These are phyloP conservation scores for Calonectria montana DNA, from an alignment of 2,329 filamentous ascomycete genomes.

Conservation along the genomic window DNA sequence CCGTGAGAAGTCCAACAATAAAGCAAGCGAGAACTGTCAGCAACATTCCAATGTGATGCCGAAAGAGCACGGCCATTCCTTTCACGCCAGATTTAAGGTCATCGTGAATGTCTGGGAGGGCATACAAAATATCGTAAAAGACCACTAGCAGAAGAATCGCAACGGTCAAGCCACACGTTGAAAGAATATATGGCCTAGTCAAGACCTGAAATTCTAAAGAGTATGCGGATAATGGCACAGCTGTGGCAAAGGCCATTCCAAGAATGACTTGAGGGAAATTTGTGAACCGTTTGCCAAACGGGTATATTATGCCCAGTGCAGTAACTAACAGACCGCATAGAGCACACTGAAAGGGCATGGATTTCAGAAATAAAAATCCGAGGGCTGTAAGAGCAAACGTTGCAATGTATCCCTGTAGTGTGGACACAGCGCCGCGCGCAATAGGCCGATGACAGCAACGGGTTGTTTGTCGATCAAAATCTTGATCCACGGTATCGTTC, in stretches of 20 bases:
- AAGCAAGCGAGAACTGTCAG: conserved; percentile 14
- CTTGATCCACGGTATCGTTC: conserved; percentile 66
- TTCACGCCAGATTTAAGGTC: conserved; percentile 50
- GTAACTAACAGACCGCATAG: conserved; percentile 54
- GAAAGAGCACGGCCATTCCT: conserved; percentile 44
- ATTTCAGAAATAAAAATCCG: neutral
- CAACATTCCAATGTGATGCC: conserved; percentile 28
- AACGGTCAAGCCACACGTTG: conserved; percentile 31
- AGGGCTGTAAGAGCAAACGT: neutral
- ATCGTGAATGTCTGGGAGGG: conserved; percentile 49
- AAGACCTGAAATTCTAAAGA: conserved; percentile 29
- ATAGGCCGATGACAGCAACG: conserved; percentile 60
- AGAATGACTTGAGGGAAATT: conserved; percentile 65
- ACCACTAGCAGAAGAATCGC: conserved; percentile 43
- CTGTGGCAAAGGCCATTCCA: conserved; percentile 59
- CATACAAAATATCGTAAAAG: conserved; percentile 51
- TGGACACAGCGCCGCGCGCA: conserved; percentile 61
- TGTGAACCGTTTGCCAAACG: conserved; percentile 63
- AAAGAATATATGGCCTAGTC: conserved; percentile 7
- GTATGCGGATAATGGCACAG: conserved; percentile 24
- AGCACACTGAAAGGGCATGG: conserved; percentile 21
- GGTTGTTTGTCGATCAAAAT: conserved; percentile 62
- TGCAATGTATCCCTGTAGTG: conserved; percentile 51
- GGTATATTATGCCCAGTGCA: conserved; percentile 59
- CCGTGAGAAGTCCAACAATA: conserved; percentile 22